phyloP scores from a whole-genome alignment of 2,329 filamentous ascomycete genomes.

The Aspergillus clavatus region DNA sequence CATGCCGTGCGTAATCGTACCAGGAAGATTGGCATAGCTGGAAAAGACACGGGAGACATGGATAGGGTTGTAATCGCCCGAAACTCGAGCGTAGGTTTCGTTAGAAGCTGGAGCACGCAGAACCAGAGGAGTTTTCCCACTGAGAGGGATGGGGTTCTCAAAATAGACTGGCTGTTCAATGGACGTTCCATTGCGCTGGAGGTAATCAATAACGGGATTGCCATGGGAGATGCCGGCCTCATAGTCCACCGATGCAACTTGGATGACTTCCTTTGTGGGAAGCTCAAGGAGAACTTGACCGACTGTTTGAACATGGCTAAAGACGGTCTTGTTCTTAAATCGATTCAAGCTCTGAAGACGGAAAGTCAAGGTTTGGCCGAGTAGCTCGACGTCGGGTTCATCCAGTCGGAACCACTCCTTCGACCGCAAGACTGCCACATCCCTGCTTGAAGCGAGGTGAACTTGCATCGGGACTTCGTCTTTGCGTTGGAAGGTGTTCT shows the following conservation, averaged over 20 bases:
- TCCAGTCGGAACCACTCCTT: slow-evolving; percentile 96
- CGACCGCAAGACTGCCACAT: slow-evolving; percentile 86
- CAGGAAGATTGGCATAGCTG: slow-evolving; percentile 88
- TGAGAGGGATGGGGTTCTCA: slow-evolving; percentile 93
- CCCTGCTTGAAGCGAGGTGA: slow-evolving; percentile 78
- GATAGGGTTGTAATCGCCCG: slow-evolving; percentile 97
- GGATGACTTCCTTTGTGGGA: slow-evolving; percentile 93
- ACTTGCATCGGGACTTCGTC: slow-evolving; percentile 92
- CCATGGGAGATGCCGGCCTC: slow-evolving; percentile 86
- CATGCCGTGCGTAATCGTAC: slow-evolving; percentile 99
- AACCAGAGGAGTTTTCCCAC: slow-evolving; percentile 81
- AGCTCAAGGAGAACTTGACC: slow-evolving; percentile 92
- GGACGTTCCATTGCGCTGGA: slow-evolving; percentile 81
- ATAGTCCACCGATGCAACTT: slow-evolving; percentile 96
- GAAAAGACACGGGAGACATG: slow-evolving; percentile 97
- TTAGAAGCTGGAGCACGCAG: slow-evolving; percentile 92
- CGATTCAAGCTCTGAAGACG: slow-evolving; percentile 84
- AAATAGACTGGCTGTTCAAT: slow-evolving; percentile 97
- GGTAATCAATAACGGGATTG: slow-evolving; percentile 95
- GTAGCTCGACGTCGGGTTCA: slow-evolving; percentile 77
- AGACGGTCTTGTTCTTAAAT: slow-evolving; percentile 92
- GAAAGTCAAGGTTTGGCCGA: slow-evolving; percentile 93
- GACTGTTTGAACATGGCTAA: slow-evolving; percentile 84
- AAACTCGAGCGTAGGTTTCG: slow-evolving; percentile 95
- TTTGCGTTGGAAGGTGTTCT: slow-evolving; percentile 99